A percentile compares a stretch with the other conserved stretches of the same genome.
Evolutionary conservation across 257 asterid genomes (phyloP).

Genomic region (Paulownia fortunei): DNA sequence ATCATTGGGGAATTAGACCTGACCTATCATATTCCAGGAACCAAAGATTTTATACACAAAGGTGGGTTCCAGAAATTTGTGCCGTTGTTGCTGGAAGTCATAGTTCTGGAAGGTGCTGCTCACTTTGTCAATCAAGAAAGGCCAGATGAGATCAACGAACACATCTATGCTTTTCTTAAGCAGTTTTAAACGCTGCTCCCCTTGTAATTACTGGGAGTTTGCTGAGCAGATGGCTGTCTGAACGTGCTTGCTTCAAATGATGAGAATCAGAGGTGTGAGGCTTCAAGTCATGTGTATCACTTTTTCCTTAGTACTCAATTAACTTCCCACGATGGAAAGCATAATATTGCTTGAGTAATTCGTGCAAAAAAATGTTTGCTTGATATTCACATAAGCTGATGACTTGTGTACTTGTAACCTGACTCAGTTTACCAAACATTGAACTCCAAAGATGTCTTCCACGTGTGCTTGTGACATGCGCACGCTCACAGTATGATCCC

Average conservation of each 20-base stretch:
- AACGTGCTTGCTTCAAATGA: no score
- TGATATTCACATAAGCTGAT: not conserved
- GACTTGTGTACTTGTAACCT: no score
- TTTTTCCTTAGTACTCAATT: not conserved
- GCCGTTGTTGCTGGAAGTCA: constrained; percentile 63
- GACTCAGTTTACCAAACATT: not conserved
- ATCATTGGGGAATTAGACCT: constrained; percentile 69
- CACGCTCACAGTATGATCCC: not conserved
- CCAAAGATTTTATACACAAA: constrained; percentile 57
- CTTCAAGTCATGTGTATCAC: not conserved
- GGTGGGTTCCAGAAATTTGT: constrained; percentile 65
- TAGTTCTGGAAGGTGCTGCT: constrained; percentile 69
- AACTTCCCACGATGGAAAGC: not conserved
- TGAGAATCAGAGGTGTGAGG: no score
- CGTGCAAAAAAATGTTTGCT: not conserved
- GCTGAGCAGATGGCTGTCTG: not conserved
- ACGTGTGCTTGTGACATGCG: not conserved
- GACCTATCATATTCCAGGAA: constrained; percentile 54
- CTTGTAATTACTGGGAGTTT: not conserved
- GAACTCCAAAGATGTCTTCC: not conserved
- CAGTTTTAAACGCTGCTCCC: constrained; percentile 44
- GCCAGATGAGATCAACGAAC: constrained; percentile 69
- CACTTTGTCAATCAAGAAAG: constrained; percentile 72
- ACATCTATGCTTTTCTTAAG: constrained; percentile 60
- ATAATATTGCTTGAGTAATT: not conserved